Evolutionary conservation across 140 eudicot species (phyloP).

Genomic region (Cichorium intybus): DNA sequence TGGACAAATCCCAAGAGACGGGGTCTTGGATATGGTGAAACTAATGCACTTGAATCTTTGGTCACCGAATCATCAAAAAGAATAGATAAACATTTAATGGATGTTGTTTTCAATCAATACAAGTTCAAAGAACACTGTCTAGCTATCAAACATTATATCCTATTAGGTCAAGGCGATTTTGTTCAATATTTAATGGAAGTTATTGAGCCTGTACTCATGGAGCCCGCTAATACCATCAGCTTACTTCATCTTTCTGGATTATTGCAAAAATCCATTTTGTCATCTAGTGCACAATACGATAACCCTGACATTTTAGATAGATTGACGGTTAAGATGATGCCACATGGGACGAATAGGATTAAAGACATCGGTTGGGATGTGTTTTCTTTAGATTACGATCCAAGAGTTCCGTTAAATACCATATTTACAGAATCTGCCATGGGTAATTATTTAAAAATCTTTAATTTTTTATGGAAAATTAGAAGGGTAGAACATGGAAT

Average conservation of each 20-base stretch:
- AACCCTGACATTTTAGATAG: slow-evolving; percentile 68
- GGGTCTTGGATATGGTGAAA: slow-evolving; percentile 87
- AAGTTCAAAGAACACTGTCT: slow-evolving; percentile 86
- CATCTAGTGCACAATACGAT: slow-evolving; percentile 88
- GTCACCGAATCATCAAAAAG: slow-evolving; percentile 77
- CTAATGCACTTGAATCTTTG: slow-evolving; percentile 77
- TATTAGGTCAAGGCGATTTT: slow-evolving; percentile 92
- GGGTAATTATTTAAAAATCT: slow-evolving; percentile 65
- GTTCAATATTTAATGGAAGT: slow-evolving; percentile 85
- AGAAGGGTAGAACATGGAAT: slow-evolving; percentile 85
- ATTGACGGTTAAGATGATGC: slow-evolving; percentile 88
- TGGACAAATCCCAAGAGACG: slow-evolving; percentile 60
- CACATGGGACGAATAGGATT: slow-evolving; percentile 35
- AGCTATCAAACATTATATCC: slow-evolving; percentile 76
- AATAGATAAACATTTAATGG: slow-evolving; percentile 72
- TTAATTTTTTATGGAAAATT: slow-evolving; percentile 88
- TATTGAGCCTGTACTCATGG: slow-evolving; percentile 70
- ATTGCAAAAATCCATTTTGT: slow-evolving; percentile 66
- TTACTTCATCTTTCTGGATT: slow-evolving; percentile 73
- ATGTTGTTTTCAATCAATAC: slow-evolving; percentile 56
- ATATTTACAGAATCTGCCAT: slow-evolving; percentile 74
- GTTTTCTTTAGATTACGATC: slow-evolving; percentile 70
- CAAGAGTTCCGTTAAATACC: slow-evolving; percentile 67
- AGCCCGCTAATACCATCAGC: slow-evolving; percentile 80
- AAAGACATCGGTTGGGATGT: slow-evolving; percentile 91